These are phyloP conservation scores for Volvariella surrecta DNA, from an alignment of 1,284 basidiomycete genomes.

Conservation along the genomic window DNA sequence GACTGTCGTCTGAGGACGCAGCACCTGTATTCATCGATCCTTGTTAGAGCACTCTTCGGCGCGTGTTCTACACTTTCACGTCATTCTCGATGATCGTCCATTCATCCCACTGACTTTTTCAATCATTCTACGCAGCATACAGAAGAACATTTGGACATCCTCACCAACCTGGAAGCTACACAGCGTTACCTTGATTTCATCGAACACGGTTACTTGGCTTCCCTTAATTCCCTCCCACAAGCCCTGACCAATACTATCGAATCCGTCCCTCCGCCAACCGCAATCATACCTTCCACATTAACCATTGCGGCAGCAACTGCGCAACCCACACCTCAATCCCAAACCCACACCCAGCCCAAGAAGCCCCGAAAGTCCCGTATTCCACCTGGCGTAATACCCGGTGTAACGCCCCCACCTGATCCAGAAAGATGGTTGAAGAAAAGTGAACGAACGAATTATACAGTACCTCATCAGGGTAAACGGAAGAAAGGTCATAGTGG, in stretches of 20 bases:
- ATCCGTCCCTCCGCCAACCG: constrained; percentile 41
- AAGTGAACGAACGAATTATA: constrained; percentile 56
- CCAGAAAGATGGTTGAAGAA: constrained; percentile 81
- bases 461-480: constrained; percentile 21
- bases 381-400: constrained; percentile 62
- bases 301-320: constrained; percentile 18
- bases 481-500: constrained; percentile 38
- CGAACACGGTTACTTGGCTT: constrained; percentile 54
- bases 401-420: constrained; percentile 69
- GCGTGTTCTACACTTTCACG: background rate
- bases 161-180: constrained; percentile 74
- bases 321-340: constrained; percentile 16
- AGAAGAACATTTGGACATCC: constrained; percentile 81
- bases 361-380: constrained; percentile 58
- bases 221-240: constrained; percentile 49
- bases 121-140: constrained; percentile 41
- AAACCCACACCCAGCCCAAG: constrained; percentile 24
- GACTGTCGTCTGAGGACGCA: too few relatives aligned
- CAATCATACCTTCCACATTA: constrained; percentile 22
- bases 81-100: constrained; percentile 2
- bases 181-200: constrained; percentile 79
- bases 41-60: too few relatives aligned
- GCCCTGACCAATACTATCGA: constrained; percentile 48
- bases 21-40: too few relatives aligned
- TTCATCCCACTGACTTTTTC: constrained; percentile 6